phyloP scores from a whole-genome alignment of 768 basidiomycete genomes.

The Chlorophyllum brunneum region DNA sequence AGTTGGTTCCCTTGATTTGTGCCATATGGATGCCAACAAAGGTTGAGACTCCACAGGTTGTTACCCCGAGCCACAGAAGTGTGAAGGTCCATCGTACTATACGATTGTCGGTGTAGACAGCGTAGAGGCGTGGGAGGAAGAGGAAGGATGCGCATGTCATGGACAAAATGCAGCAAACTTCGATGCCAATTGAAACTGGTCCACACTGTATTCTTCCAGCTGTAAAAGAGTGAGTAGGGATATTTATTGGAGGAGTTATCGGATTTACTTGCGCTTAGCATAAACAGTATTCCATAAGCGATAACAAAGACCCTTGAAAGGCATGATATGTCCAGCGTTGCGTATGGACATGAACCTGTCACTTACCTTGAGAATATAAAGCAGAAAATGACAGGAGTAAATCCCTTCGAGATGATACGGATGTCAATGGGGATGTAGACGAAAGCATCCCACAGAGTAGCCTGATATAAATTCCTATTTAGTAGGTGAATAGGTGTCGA shows the following conservation, averaged over 20 bases:
- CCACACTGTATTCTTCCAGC: slow-evolving; percentile 19
- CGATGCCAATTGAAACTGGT: slow-evolving; percentile 19
- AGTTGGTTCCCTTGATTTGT: slow-evolving; percentile 27
- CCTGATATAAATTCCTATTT: slow-evolving; percentile 33
- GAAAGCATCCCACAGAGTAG: no score
- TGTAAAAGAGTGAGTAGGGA: slow-evolving; percentile 7
- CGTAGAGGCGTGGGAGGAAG: slow-evolving; percentile 28
- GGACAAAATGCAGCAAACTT: slow-evolving; percentile 20
- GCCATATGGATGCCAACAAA: slow-evolving; percentile 20
- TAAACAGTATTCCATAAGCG: slow-evolving; percentile 18
- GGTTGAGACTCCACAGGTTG: slow-evolving; percentile 22
- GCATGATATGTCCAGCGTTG: not conserved
- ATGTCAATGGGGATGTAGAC: slow-evolving; percentile 25
- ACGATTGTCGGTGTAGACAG: slow-evolving; percentile 24
- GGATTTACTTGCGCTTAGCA: slow-evolving; percentile 22
- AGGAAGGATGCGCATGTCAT: slow-evolving; percentile 23
- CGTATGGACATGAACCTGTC: not conserved
- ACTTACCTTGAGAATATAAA: slow-evolving; percentile 31
- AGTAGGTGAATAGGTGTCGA: slow-evolving; percentile 18
- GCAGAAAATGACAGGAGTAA: slow-evolving; percentile 17
- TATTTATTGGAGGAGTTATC: not conserved
- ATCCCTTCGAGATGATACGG: slow-evolving; percentile 17
- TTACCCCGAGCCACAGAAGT: slow-evolving; percentile 23
- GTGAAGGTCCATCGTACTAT: slow-evolving; percentile 21
- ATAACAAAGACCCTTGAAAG: slow-evolving; percentile 21